phyloP scores from a whole-genome alignment of 768 basidiomycete genomes.

The Lyophyllum semitale region DNA sequence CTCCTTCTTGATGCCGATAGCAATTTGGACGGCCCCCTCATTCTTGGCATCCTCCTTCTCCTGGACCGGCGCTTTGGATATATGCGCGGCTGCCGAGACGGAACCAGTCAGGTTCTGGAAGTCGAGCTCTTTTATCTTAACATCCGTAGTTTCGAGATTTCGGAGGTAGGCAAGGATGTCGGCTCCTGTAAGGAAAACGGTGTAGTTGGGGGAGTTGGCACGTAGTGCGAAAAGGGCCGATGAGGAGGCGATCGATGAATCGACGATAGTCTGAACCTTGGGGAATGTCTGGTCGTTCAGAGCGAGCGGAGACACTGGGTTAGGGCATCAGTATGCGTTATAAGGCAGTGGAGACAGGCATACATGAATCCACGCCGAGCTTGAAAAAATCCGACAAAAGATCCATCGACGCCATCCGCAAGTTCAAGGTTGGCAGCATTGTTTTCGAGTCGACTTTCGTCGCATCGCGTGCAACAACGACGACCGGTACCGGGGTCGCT shows the following conservation, averaged over 20 bases:
- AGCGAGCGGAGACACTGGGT: slow-evolving; percentile 78
- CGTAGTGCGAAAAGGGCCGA: slow-evolving; percentile 74
- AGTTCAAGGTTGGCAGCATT: slow-evolving; percentile 78
- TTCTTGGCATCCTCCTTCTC: slow-evolving; percentile 80
- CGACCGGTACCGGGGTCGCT: slow-evolving; percentile 79
- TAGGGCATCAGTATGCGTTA: slow-evolving; percentile 14
- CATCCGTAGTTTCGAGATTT: slow-evolving; percentile 65
- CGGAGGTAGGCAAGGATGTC: slow-evolving; percentile 76
- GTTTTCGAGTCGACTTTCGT: slow-evolving; percentile 81
- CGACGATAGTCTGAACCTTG: slow-evolving; percentile 74
- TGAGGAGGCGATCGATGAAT: slow-evolving; percentile 74
- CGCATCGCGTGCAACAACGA: slow-evolving; percentile 82
- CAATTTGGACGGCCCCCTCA: slow-evolving; percentile 88
- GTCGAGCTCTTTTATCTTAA: slow-evolving; percentile 74
- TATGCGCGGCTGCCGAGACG: slow-evolving; percentile 37
- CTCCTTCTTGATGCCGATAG: slow-evolving; percentile 94
- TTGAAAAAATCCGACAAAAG: slow-evolving; percentile 83
- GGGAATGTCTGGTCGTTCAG: slow-evolving; percentile 67
- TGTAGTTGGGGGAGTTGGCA: slow-evolving; percentile 66
- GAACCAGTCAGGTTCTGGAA: slow-evolving; percentile 55
- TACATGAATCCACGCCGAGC: slow-evolving; percentile 84
- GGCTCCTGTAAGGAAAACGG: slow-evolving; percentile 76
- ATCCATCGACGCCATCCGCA: slow-evolving; percentile 84
- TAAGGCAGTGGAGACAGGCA: slow-evolving; percentile 29
- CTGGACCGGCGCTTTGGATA: slow-evolving; percentile 42